Evolutionary conservation across 495 filamentous ascomycete genomes (phyloP).

Genomic region (Letharia lupina): DNA sequence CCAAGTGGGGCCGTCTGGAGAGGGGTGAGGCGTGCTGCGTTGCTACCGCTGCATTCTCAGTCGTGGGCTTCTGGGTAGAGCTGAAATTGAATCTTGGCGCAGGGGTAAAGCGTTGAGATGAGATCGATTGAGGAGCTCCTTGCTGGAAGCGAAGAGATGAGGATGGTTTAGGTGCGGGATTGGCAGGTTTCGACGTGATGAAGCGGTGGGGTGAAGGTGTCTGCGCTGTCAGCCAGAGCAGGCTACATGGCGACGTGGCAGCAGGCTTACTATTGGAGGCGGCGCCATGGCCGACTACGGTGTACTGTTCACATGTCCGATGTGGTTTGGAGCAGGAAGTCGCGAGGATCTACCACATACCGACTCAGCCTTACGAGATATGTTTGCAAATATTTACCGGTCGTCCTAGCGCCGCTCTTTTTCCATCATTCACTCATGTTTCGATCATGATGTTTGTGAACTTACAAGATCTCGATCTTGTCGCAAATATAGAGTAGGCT

Average conservation of each 20-base stretch:
- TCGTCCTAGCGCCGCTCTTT: background rate
- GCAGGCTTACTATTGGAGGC: slow-evolving; percentile 6
- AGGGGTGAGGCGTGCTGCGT: slow-evolving; percentile 3
- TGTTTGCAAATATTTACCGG: background rate
- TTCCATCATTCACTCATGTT: too few relatives aligned
- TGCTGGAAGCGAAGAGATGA: slow-evolving; percentile 17
- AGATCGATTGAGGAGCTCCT: background rate
- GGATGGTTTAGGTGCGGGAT: slow-evolving; percentile 4
- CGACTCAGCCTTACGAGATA: background rate
- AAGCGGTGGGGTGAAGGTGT: slow-evolving; percentile 17
- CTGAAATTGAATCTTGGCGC: slow-evolving; percentile 13
- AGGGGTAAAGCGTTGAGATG: slow-evolving; percentile 12
- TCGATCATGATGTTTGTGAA: too few relatives aligned
- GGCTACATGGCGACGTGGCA: background rate
- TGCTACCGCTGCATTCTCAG: slow-evolving; percentile 1
- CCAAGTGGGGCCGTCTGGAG: slow-evolving; percentile 1
- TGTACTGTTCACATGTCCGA: slow-evolving; percentile 1
- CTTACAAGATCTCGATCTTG: too few relatives aligned
- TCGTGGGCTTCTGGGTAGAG: slow-evolving; percentile 4
- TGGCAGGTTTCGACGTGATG: slow-evolving; percentile 4
- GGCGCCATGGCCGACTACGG: slow-evolving; percentile 8
- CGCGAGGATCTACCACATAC: background rate
- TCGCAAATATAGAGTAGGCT: too few relatives aligned
- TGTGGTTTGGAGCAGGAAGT: background rate
- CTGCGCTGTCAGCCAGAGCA: background rate